Evolutionary conservation across 371 early-diverging fungal species (phyloP), one percentile per base, ranked within the genome.

Genomic region (Syncephalastrum monosporum): DNA sequence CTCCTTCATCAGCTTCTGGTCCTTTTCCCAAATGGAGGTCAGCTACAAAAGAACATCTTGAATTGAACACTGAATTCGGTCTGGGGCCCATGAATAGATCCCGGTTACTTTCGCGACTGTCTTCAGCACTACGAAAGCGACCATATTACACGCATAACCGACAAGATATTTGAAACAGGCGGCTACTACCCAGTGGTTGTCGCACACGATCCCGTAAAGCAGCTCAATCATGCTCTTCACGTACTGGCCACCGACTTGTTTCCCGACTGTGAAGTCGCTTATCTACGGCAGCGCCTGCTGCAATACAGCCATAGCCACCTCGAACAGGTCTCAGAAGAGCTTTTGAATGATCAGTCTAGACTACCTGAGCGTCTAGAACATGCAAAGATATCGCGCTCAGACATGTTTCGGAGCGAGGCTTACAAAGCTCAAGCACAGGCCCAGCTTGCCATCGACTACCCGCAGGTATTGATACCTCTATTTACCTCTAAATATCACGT

Each of bases 161-260:
- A 79, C 42, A 82, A 82, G 51, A 67, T 82, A 21, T 50, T 70
- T 23, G 50, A 55, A 5, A 38, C 47, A 14, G 71, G 68, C 21
- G 71, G 77, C 3, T 56, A 73, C 17, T 82, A 79, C 52, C 82
- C 82, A 0, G 19, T 47, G 17, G 15, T 58, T 1, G 21, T 14
- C n/a, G 10, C 19, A 14, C 17, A 12, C 5, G 38, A 23, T 45
- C 41, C 33, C 12, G 46, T 47, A 23, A 29, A 50, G 21, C 61
- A 58, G 15, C 8, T 72, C 25, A 82, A 83, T 48, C 38, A 62
- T 15, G 71, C 62, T 45, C 57, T 83, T 19, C 56, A 59, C 14
- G 46, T 69, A 23, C 56, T 82, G 24, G 75, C 79, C 0, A 69
- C 73, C 8, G 78, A 79, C n/a, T 52, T 83, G 10, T 83, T 83